Percentiles rank a stretch among this genome's conserved stretches.
These are phyloP conservation scores for Globisporangium canariense DNA, from an alignment of 352 stramenopile species.

Conservation along the genomic window DNA sequence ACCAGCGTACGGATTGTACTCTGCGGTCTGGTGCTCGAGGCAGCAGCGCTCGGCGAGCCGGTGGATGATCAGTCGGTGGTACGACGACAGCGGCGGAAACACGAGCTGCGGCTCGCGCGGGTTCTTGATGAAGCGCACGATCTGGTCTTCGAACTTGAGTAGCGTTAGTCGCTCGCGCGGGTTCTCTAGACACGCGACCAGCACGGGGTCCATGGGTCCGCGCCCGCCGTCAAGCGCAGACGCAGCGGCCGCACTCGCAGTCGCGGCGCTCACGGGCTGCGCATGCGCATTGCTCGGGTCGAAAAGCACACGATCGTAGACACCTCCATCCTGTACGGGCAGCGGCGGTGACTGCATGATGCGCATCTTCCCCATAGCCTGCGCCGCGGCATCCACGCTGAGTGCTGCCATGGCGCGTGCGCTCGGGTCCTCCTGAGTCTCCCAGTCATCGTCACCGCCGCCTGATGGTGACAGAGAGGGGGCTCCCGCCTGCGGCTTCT, in stretches of 20 bases:
- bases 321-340: slow-evolving; percentile 39
- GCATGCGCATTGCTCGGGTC: slow-evolving; percentile 25
- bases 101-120: slow-evolving; percentile 62
- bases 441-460: slow-evolving; percentile 36
- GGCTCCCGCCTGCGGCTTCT: not conserved
- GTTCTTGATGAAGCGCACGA: slow-evolving; percentile 75
- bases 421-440: slow-evolving; percentile 26
- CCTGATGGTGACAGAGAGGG: not conserved
- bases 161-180: slow-evolving; percentile 73
- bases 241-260: slow-evolving; percentile 43
- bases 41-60: slow-evolving; percentile 91
- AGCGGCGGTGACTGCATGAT: slow-evolving; percentile 34
- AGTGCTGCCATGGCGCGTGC: slow-evolving; percentile 6
- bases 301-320: slow-evolving; percentile 36
- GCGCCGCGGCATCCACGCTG: slow-evolving; percentile 19
- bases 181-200: slow-evolving; percentile 79
- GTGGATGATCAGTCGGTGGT: slow-evolving; percentile 89
- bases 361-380: slow-evolving; percentile 34
- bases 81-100: slow-evolving; percentile 83
- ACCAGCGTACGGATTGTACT: slow-evolving; percentile 53
- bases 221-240: slow-evolving; percentile 18
- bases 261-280: slow-evolving; percentile 49
- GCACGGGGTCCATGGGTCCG: slow-evolving; percentile 68
- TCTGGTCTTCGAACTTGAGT: slow-evolving; percentile 87
- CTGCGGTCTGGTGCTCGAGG: slow-evolving; percentile 86